A percentile compares a stretch with the other conserved stretches of the same genome.
Evolutionary conservation across 257 asterid species (phyloP).

Genomic region (Lycium ferocissimum): DNA sequence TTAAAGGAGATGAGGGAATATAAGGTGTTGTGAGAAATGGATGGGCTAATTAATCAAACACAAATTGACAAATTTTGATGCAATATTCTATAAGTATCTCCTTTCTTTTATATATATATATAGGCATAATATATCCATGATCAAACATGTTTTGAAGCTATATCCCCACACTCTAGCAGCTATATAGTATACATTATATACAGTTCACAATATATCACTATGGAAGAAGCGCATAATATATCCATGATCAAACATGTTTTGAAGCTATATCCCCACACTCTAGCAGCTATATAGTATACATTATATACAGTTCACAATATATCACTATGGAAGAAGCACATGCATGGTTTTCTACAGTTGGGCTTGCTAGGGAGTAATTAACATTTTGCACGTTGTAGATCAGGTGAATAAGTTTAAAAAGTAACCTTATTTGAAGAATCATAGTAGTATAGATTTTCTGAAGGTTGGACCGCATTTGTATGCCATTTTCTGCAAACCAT

Average conservation of each 20-base stretch:
- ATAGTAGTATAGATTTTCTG: not conserved
- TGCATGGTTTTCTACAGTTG: not conserved
- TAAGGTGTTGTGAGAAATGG: slow-evolving; percentile 33
- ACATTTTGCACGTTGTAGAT: not conserved
- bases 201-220: not conserved
- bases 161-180: too few species aligned
- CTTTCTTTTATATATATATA: not conserved
- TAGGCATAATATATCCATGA: too few species aligned
- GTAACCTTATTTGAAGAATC: not conserved
- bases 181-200: too few species aligned
- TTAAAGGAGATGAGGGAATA: slow-evolving; percentile 45
- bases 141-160: too few species aligned
- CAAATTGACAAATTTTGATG: slow-evolving; percentile 31
- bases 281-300: too few species aligned
- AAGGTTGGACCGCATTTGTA: not conserved
- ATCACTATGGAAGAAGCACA: not conserved
- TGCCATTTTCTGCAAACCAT: slow-evolving; percentile 19
- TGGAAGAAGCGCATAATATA: not conserved
- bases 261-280: too few species aligned
- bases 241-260: too few species aligned
- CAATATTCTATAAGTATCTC: slow-evolving; percentile 41
- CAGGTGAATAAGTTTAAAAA: not conserved
- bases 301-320: too few species aligned
- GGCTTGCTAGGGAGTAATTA: not conserved
- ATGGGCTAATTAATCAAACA: slow-evolving; percentile 41